Percentiles rank a stretch among this genome's conserved stretches.
These are phyloP conservation scores for Cladosporium sp. DNA, from an alignment of 2,329 filamentous ascomycete species.

Conservation along the genomic window DNA sequence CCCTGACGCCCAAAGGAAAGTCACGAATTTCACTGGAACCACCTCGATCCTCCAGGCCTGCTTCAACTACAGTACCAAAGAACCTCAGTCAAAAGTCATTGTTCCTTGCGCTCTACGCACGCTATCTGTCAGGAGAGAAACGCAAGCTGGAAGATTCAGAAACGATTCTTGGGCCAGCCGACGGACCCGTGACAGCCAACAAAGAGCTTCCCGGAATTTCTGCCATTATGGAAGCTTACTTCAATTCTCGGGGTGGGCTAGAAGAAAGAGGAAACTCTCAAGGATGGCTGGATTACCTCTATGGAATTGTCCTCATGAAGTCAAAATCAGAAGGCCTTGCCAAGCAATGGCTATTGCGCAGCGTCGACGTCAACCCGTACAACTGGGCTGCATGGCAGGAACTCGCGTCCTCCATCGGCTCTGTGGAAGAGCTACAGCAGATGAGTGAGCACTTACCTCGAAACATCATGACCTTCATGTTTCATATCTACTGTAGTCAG, in stretches of 20 bases:
- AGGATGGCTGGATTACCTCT: slow-evolving; percentile 93
- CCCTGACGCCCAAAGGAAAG: slow-evolving; percentile 52
- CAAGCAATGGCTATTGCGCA: slow-evolving; percentile 79
- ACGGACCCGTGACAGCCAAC: slow-evolving; percentile 79
- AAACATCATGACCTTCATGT: slow-evolving; percentile 91
- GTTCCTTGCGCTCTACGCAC: slow-evolving; percentile 88
- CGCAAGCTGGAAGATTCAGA: slow-evolving; percentile 94
- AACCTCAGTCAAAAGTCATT: slow-evolving; percentile 82
- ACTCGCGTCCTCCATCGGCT: slow-evolving; percentile 73
- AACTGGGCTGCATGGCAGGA: slow-evolving; percentile 99
- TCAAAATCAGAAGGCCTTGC: slow-evolving; percentile 86
- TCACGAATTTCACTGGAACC: slow-evolving; percentile 10
- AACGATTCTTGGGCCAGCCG: slow-evolving; percentile 92
- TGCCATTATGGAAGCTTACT: slow-evolving; percentile 75
- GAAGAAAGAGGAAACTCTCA: slow-evolving; percentile 45
- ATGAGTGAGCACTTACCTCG: slow-evolving; percentile 63
- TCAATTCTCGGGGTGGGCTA: slow-evolving; percentile 55
- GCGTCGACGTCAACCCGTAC: slow-evolving; percentile 85
- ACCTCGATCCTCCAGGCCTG: not conserved
- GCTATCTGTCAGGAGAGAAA: slow-evolving; percentile 91
- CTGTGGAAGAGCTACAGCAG: slow-evolving; percentile 70
- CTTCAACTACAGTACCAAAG: slow-evolving; percentile 17
- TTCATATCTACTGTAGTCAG: slow-evolving; percentile 84
- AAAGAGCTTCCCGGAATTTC: slow-evolving; percentile 76
- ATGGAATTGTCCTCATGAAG: slow-evolving; percentile 85